phyloP scores from a whole-genome alignment of 2,329 filamentous ascomycete genomes.

The Colletotrichum abscissum region DNA sequence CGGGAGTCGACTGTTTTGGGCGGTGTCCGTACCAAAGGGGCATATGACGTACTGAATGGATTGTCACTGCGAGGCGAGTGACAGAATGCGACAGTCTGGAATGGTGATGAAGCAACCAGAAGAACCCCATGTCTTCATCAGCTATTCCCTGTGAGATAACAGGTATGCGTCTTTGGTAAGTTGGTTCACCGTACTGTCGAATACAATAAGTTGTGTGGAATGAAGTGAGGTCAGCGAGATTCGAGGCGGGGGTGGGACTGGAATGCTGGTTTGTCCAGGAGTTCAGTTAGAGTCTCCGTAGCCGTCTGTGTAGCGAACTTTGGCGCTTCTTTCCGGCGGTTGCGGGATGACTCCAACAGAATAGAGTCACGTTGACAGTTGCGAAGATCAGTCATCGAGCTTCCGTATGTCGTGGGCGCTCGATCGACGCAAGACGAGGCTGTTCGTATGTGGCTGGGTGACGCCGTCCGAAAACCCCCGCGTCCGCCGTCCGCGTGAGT shows the following conservation, averaged over 20 bases:
- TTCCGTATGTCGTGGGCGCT: not conserved
- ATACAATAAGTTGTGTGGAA: not conserved
- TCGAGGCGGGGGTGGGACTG: not conserved
- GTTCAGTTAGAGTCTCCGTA: not conserved
- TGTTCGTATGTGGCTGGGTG: not conserved
- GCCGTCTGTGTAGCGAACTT: not conserved
- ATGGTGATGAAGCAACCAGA: not conserved
- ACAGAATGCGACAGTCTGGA: not conserved
- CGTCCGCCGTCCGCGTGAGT: conserved; percentile 18
- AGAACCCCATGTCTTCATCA: not conserved
- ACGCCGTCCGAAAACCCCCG: not conserved
- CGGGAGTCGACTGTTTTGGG: not conserved
- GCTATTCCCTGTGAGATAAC: too few relatives aligned
- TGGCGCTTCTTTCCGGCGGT: not conserved
- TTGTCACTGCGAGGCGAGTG: not conserved
- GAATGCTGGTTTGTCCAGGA: not conserved
- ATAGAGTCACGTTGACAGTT: not conserved
- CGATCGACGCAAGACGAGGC: not conserved
- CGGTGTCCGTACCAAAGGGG: too few relatives aligned
- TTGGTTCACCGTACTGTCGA: not conserved
- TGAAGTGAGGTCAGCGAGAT: not conserved
- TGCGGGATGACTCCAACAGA: not conserved
- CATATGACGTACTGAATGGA: conserved; percentile 11
- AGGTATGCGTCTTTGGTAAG: too few relatives aligned
- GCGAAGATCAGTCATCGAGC: not conserved